Percentiles rank a stretch among this genome's conserved stretches.
Conservation (phyloP, 1,139 yeast species). For the Wickerhamomyces sp. region DNA sequence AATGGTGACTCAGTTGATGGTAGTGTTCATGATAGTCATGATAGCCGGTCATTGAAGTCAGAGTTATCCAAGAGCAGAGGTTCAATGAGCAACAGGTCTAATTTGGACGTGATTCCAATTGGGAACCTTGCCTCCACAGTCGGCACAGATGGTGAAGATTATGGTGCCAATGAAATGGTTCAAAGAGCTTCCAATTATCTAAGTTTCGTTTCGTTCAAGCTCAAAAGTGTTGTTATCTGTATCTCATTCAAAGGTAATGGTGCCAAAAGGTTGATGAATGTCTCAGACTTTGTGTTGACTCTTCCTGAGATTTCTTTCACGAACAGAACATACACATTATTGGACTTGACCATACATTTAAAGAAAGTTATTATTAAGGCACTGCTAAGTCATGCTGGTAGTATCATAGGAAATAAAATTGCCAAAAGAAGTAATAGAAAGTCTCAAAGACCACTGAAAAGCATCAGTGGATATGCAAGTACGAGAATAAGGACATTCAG, state of each 20-base stretch:
- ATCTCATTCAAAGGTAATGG: conserved; percentile 61
- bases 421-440: conserved; percentile 18
- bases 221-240: conserved; percentile 44
- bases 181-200: conserved; percentile 53
- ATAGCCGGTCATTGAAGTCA: background rate
- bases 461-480: conserved; percentile 18
- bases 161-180: conserved; percentile 52
- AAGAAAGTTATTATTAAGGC: conserved; percentile 49
- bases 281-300: conserved; percentile 48
- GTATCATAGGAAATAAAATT: conserved; percentile 51
- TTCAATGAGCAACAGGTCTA: background rate
- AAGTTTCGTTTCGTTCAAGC: conserved; percentile 45
- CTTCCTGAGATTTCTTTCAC: conserved; percentile 49
- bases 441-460: conserved; percentile 11
- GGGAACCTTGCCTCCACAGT: background rate
- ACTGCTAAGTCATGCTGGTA: conserved; percentile 53
- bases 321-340: conserved; percentile 45
- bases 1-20: background rate
- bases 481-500: conserved; percentile 20
- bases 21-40: background rate
- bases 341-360: conserved; percentile 48
- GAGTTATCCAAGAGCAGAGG: background rate
- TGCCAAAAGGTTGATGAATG: conserved; percentile 52
- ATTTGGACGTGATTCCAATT: conserved; percentile 4
- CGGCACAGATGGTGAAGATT: conserved; percentile 22